phyloP scores from a whole-genome alignment of 1,139 yeast genomes.

The Kurtzmaniella quercitrusa region DNA sequence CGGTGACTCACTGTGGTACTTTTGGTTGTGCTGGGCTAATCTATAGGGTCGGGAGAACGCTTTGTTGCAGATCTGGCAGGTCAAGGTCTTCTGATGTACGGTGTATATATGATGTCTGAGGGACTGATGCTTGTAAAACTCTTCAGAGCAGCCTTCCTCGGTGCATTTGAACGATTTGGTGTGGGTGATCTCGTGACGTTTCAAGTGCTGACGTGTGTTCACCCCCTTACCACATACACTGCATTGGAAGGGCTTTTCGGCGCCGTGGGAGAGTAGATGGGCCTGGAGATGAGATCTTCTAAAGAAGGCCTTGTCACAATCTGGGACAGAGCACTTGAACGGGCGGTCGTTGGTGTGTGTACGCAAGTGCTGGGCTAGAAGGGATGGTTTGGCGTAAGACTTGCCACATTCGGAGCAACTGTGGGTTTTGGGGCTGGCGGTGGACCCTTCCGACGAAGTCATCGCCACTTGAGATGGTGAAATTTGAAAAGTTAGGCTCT shows the following conservation, averaged over 20 bases:
- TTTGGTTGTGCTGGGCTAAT: conserved; percentile 56
- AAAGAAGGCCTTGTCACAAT: conserved; percentile 63
- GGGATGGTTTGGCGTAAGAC: conserved; percentile 75
- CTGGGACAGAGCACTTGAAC: conserved; percentile 50
- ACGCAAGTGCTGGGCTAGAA: conserved; percentile 75
- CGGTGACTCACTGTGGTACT: conserved; percentile 53
- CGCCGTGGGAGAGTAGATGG: conserved; percentile 62
- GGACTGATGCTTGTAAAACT: conserved; percentile 76
- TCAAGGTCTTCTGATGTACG: conserved; percentile 52
- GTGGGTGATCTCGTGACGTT: conserved; percentile 78
- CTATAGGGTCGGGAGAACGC: conserved; percentile 57
- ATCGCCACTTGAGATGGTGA: not conserved
- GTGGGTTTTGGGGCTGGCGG: conserved; percentile 44
- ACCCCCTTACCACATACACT: conserved; percentile 79
- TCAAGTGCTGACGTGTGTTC: conserved; percentile 74
- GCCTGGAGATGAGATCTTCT: conserved; percentile 77
- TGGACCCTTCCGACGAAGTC: conserved; percentile 2
- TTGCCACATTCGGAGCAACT: conserved; percentile 67
- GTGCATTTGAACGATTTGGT: conserved; percentile 64
- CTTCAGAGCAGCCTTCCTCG: conserved; percentile 56
- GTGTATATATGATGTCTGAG: conserved; percentile 67
- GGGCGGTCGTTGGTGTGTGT: conserved; percentile 81
- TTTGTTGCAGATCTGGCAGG: conserved; percentile 58
- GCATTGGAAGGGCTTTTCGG: conserved; percentile 71
- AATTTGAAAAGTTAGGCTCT: not conserved